Evolutionary conservation across 75 land plant species (phyloP).

Genomic region (Sequoiadendron giganteum): DNA sequence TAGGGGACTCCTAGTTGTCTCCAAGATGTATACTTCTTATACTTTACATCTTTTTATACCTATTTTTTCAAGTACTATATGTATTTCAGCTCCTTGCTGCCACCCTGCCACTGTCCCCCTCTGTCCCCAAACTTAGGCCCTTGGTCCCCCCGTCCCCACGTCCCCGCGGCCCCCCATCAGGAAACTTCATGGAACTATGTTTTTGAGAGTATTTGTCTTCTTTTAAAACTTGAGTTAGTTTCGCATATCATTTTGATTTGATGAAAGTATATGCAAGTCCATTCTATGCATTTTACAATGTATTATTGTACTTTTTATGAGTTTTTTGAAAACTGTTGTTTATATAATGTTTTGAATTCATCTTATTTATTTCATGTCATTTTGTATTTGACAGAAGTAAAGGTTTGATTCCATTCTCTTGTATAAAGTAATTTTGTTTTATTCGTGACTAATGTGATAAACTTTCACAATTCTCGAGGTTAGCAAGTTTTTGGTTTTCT

Average conservation of each 20-base stretch:
- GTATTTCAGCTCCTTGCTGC: no score
- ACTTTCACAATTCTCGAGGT: not conserved
- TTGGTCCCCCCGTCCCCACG: no score
- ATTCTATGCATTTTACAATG: not conserved
- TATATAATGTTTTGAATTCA: no score
- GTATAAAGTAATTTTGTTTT: not conserved
- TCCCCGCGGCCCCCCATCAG: no score
- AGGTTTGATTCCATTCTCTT: not conserved
- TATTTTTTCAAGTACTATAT: no score
- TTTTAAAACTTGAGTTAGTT: not conserved
- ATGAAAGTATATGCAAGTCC: not conserved
- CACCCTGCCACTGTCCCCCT: no score
- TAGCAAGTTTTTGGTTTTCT: not conserved
- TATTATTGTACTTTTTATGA: not conserved
- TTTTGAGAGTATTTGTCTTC: not conserved
- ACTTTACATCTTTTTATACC: no score
- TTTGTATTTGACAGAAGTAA: not conserved
- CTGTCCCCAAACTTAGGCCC: no score
- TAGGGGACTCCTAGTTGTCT: no score
- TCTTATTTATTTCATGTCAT: not conserved
- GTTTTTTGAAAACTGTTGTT: not conserved
- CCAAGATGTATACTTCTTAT: no score
- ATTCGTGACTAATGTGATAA: not conserved
- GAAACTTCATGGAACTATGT: no score
- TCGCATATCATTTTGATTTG: not conserved